These are phyloP conservation scores for Penicillium expansum DNA, from an alignment of 2,329 filamentous ascomycete species.

Conservation along the genomic window DNA sequence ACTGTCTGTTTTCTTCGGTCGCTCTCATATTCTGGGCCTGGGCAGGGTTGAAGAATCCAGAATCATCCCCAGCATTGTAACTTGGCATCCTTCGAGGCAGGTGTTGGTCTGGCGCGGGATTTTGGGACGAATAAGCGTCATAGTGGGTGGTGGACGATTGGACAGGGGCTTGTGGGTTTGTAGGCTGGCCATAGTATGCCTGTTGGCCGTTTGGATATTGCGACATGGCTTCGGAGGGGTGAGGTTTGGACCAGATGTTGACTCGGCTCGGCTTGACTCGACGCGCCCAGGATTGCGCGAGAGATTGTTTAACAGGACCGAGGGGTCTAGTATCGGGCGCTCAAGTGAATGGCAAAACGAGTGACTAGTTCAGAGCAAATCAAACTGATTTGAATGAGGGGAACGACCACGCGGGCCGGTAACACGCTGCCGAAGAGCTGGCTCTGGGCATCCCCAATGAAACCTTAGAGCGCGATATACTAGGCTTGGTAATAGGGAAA, in stretches of 20 bases:
- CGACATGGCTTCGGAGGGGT: slow-evolving; percentile 45
- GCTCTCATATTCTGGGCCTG: slow-evolving; percentile 30
- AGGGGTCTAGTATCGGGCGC: not conserved
- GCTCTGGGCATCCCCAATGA: slow-evolving; percentile 9
- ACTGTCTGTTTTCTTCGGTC: slow-evolving; percentile 36
- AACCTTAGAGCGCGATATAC: not conserved
- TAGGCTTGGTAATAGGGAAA: not conserved
- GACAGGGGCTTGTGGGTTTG: slow-evolving; percentile 29
- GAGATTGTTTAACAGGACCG: not conserved
- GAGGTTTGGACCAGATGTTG: not conserved
- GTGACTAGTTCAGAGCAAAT: not conserved
- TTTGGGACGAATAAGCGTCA: slow-evolving; percentile 43
- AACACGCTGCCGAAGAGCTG: slow-evolving; percentile 3
- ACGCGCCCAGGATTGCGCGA: not conserved
- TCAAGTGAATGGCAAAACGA: not conserved
- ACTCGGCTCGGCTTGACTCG: not conserved
- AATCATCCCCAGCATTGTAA: slow-evolving; percentile 75
- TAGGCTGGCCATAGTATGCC: slow-evolving; percentile 44
- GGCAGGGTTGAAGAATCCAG: slow-evolving; percentile 47
- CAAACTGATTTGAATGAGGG: slow-evolving; percentile 5
- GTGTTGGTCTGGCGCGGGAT: slow-evolving; percentile 40
- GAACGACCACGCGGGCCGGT: slow-evolving; percentile 7
- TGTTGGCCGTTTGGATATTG: slow-evolving; percentile 55
- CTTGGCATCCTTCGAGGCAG: slow-evolving; percentile 60
- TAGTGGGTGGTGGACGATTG: slow-evolving; percentile 37